These are phyloP conservation scores for Pseudevernia furfuracea DNA, from an alignment of 495 filamentous ascomycete species.

Conservation along the genomic window DNA sequence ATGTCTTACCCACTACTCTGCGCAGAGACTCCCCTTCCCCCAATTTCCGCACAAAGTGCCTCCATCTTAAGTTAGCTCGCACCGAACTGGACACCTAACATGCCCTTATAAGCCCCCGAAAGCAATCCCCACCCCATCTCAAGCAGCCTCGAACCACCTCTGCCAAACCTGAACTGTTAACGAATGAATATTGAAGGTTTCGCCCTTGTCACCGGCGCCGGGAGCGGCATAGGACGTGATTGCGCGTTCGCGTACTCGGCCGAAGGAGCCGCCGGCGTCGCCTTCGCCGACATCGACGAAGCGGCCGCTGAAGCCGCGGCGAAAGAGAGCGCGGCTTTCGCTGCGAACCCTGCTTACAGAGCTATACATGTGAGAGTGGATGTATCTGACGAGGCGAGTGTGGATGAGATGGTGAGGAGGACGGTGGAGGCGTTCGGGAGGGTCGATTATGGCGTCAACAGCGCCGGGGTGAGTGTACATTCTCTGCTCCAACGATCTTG, in stretches of 20 bases:
- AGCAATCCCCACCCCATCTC: too few relatives aligned
- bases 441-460: not conserved
- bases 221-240: not conserved
- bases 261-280: not conserved
- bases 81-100: too few relatives aligned
- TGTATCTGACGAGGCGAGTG: not conserved
- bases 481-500: too few relatives aligned
- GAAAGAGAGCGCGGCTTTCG: not conserved
- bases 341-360: not conserved
- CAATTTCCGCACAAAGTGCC: too few relatives aligned
- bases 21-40: too few relatives aligned
- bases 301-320: not conserved
- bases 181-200: too few relatives aligned
- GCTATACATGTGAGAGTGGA: not conserved
- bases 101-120: too few relatives aligned
- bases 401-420: not conserved
- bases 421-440: not conserved
- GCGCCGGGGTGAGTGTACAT: not conserved
- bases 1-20: too few relatives aligned
- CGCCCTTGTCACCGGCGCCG: too few relatives aligned
- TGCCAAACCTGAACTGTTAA: too few relatives aligned
- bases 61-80: too few relatives aligned
- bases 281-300: not conserved
- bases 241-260: not conserved
- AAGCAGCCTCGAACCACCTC: too few relatives aligned